Evolutionary conservation across 176 grass and related monocot genomes (phyloP), one percentile per base, ranked within the genome.

Genomic region (Ensete glaucum): DNA sequence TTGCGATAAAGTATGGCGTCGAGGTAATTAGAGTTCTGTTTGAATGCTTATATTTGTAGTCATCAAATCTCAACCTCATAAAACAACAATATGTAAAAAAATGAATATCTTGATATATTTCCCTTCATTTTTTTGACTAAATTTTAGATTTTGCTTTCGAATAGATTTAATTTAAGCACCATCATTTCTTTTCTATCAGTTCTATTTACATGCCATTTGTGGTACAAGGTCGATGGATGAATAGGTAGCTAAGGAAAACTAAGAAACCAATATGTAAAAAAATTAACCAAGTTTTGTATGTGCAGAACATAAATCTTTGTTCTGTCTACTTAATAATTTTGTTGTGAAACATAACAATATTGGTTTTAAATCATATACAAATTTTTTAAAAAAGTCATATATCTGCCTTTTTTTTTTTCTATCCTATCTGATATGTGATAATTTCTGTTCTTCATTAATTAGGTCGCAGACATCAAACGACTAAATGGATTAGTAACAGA

Each of bases 401-500:
- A 6, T 43, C 4, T 43, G 4, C 0, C 10, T 25, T 4, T 24
- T 29, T 65, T 25, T 0, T 4, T 27, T 65, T 23, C 22, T 27
- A 23, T 26, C 9, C 27, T 11, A 25, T 65, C 63, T 65, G 21
- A 24, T 65, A 67, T 21, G 6, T 20, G 2, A n/a, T 50, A 9
- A 19, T 70, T 70, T 70, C 17, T 12, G 67, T n/a, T 50, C 21
- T 1, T 70, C 43, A 70, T 69, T 51, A 50, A 15, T 57, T 78
- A 96, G 92, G 85, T 90, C 63, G 75, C 87, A 10, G 92, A 96
- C 77, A 88, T 96, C 20, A 90, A 80, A 82, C 78, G 87, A 74
- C 63, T 84, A 23, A 96, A 96, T 79, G 89, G 92, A 65, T 84
- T 96, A 43, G 91, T 79, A 64, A 85, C 92, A 43, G 92, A 96